Conservation (phyloP, 106 monocot genomes). For the Platanthera guangdongensis region DNA sequence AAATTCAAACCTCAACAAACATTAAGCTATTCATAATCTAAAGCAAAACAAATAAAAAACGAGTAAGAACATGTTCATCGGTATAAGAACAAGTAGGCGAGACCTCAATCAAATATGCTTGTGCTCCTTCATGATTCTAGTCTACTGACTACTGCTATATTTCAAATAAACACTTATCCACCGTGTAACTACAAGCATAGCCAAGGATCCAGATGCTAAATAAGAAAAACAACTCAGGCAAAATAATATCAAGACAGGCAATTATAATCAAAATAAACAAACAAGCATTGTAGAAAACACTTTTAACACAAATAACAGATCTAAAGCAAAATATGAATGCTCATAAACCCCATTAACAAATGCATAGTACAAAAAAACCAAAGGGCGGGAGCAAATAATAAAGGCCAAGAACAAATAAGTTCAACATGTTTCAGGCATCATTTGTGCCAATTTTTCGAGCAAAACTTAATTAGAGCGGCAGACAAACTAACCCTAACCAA, state of each 20-base stretch:
- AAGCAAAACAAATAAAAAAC: too few relatives aligned
- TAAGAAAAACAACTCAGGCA: background rate
- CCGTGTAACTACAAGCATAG: too few relatives aligned
- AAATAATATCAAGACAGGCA: background rate
- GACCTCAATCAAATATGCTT: background rate
- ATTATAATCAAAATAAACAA: too few relatives aligned
- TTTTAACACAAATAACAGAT: background rate
- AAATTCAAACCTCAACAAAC: background rate
- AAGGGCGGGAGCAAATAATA: background rate
- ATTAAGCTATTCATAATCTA: background rate
- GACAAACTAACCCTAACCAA: background rate
- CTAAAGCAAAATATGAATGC: background rate
- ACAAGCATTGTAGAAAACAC: background rate
- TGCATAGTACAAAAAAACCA: too few relatives aligned
- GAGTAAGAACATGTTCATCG: background rate
- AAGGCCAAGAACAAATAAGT: background rate
- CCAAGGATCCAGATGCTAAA: background rate
- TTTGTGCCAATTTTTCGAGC: background rate
- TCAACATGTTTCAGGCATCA: background rate
- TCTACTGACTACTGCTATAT: background rate
- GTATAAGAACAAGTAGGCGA: background rate
- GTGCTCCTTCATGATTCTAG: background rate
- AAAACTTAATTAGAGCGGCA: background rate
- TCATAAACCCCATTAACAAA: background rate
- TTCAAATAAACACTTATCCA: background rate